A percentile compares a stretch with the other conserved stretches of the same genome.
Conservation (phyloP, 2,329 filamentous ascomycete genomes). For the Gnomoniopsis sp. region DNA sequence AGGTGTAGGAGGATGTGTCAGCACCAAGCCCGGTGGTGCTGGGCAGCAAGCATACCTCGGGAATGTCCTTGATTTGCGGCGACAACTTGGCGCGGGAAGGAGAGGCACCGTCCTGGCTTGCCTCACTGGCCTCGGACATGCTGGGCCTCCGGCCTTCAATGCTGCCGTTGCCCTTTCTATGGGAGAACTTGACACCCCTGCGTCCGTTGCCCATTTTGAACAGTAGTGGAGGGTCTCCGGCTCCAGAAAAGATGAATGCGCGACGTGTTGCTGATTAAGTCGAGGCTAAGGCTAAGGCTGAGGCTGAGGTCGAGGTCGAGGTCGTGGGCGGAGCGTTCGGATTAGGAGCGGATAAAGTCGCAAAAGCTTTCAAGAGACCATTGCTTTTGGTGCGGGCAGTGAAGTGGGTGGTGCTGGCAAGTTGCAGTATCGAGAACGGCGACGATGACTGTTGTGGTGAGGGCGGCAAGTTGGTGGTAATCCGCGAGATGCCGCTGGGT, state of each 20-base stretch:
- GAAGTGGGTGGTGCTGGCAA: not conserved
- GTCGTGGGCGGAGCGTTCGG: not conserved
- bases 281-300: not conserved
- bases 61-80: slow-evolving; percentile 33
- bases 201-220: slow-evolving; percentile 33
- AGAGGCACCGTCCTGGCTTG: slow-evolving; percentile 55
- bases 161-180: slow-evolving; percentile 45
- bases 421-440: not conserved
- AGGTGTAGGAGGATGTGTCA: not conserved
- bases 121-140: slow-evolving; percentile 69
- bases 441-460: not conserved
- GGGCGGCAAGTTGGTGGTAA: not conserved
- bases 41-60: slow-evolving; percentile 28
- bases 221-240: not conserved
- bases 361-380: not conserved
- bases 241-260: not conserved
- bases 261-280: not conserved
- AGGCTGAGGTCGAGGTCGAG: not conserved
- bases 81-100: slow-evolving; percentile 26
- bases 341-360: not conserved
- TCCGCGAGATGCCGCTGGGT: not conserved
- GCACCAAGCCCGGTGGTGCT: not conserved
- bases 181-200: slow-evolving; percentile 54
- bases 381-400: not conserved
- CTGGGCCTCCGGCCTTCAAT: slow-evolving; percentile 61